Conservation (phyloP, 345 rosid species). For the Eucalyptus melliodora region DNA sequence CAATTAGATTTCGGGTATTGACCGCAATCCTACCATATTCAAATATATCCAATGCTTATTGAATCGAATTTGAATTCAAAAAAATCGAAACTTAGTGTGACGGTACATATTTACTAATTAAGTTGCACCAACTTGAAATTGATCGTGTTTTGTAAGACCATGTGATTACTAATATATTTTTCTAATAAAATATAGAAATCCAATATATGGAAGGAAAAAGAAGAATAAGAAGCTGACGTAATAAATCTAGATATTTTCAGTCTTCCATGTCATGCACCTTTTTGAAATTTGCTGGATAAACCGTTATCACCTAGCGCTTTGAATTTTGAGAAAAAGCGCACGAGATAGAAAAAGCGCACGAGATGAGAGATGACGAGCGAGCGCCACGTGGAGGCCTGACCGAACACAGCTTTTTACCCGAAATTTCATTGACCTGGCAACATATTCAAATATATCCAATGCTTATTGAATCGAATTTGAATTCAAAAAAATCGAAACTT, state of each 20-base stretch:
- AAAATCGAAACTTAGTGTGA: not conserved
- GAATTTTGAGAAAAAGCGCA: not conserved
- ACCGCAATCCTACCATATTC: rapidly evolving
- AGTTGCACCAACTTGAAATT: not conserved
- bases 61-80: rapidly evolving
- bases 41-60: not conserved
- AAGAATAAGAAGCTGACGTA: not conserved
- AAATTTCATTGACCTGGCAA: not conserved
- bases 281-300: not conserved
- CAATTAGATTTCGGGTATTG: not conserved
- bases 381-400: not conserved
- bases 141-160: not conserved
- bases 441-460: too few relatives aligned
- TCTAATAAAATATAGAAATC: not conserved
- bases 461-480: too few relatives aligned
- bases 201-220: not conserved
- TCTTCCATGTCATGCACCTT: not conserved
- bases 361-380: not conserved
- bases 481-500: too few relatives aligned
- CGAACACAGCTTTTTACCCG: not conserved
- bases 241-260: not conserved
- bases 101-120: not conserved
- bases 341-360: not conserved
- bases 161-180: not conserved
- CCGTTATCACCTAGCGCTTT: not conserved